Evolutionary conservation across 2,329 filamentous ascomycete genomes (phyloP), one percentile per base, ranked within the genome.

Genomic region (Juglanconis sp.): DNA sequence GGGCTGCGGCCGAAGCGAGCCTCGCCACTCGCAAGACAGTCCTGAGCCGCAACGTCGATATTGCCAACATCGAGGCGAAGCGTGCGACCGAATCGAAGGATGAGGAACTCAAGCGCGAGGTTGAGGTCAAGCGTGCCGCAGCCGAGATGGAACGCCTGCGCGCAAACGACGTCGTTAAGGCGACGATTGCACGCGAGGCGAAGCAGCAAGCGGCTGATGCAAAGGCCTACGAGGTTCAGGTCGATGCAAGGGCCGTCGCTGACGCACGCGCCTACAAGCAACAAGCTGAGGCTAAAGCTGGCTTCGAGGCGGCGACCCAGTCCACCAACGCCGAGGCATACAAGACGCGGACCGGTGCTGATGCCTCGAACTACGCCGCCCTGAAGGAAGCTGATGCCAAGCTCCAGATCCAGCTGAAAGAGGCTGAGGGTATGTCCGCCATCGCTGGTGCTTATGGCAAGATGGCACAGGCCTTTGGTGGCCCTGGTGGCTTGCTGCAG

Each of bases 81-180:
- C 88, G 91, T 57, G 81, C 86, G 9, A 88, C 90, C 1, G 89
- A 96, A 76, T 82, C 84, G 63, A 85, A 83, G 66, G 91, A 96
- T 74, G 89, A 92, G 54, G 91, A 95, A 66, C 80, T 96, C 56
- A 90, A 92, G 79, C 87, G 84, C 65, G 81, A 88, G 13, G 91
- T 96, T 63, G 87, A 96, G 76, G 77, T 86, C 66, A 91, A 88
- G 80, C 87, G 89, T 59, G 91, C 90, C 0, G 83, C 84, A 36
- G 92, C 91, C 65, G 90, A 95, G 76, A 80, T 95, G 60, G 92
- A 96, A 73, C 85, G 90, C 60, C 85, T 92, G 38, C 83, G 91
- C 66, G 92, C 91, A 8, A 84, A 79, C 3, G 89, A 91, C 64
- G 90, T 96, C 67, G 90, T 91, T 59, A 87, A 91, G 74, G 91